Evolutionary conservation across 352 stramenopile genomes (phyloP).

Genomic region (Phytopythium oedochilum): DNA sequence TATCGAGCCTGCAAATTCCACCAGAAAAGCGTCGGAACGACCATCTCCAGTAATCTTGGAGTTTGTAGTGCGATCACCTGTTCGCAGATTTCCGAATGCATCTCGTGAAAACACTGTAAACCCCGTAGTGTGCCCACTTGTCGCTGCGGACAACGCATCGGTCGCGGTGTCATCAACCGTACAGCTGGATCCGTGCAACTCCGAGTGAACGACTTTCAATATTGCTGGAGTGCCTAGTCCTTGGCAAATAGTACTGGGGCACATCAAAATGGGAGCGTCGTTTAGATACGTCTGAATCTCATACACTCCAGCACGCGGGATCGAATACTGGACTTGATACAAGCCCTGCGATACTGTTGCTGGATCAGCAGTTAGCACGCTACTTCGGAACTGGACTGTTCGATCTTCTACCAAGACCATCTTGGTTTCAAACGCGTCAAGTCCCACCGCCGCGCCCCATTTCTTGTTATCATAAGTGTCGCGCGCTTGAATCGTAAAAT

Average conservation of each 20-base stretch:
- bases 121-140: slow-evolving; percentile 78
- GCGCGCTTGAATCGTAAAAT: slow-evolving; percentile 94
- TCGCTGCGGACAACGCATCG: slow-evolving; percentile 66
- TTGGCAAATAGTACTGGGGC: slow-evolving; percentile 56
- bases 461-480: slow-evolving; percentile 91
- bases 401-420: slow-evolving; percentile 63
- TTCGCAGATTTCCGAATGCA: slow-evolving; percentile 91
- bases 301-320: slow-evolving; percentile 88
- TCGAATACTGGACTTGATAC: slow-evolving; percentile 93
- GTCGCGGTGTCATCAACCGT: slow-evolving; percentile 76
- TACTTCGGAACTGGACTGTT: slow-evolving; percentile 82
- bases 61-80: slow-evolving; percentile 59
- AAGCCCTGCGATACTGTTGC: slow-evolving; percentile 45
- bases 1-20: slow-evolving; percentile 60
- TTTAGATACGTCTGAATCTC: slow-evolving; percentile 76
- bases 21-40: slow-evolving; percentile 90
- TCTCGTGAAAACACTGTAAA: slow-evolving; percentile 90
- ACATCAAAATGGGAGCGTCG: slow-evolving; percentile 89
- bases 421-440: slow-evolving; percentile 82
- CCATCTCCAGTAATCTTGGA: slow-evolving; percentile 76
- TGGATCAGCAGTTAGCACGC: slow-evolving; percentile 34
- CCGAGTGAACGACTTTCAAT: slow-evolving; percentile 87
- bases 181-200: slow-evolving; percentile 83
- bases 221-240: slow-evolving; percentile 42
- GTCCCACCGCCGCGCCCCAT: slow-evolving; percentile 20